Conservation (phyloP, 2,329 filamentous ascomycete genomes). For the Nemania serpens region DNA sequence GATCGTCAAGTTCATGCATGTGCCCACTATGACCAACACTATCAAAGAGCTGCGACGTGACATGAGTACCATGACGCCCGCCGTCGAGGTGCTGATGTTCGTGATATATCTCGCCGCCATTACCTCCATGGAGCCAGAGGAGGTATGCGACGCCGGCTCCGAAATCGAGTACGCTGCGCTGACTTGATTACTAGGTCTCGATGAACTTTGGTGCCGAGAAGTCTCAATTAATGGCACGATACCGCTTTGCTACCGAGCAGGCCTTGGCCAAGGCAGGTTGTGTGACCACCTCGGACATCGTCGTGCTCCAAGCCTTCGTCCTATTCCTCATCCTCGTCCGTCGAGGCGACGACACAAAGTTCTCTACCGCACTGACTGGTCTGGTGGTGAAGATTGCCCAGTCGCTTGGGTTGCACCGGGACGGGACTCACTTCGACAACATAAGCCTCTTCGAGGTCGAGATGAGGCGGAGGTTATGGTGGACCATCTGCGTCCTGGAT, state of each 20-base stretch:
- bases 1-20: constrained; percentile 71
- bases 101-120: constrained; percentile 64
- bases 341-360: constrained; percentile 55
- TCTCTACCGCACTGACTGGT: constrained; percentile 68
- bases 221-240: constrained; percentile 49
- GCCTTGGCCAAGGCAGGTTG: constrained; percentile 66
- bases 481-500: constrained; percentile 64
- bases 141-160: constrained; percentile 47
- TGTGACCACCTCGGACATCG: constrained; percentile 61
- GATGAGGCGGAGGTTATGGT: constrained; percentile 66
- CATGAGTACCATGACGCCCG: constrained; percentile 59
- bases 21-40: constrained; percentile 66
- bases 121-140: constrained; percentile 63
- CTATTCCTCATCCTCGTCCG: constrained; percentile 62
- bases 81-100: constrained; percentile 67
- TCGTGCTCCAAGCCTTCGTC: constrained; percentile 64
- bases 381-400: constrained; percentile 62
- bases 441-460: constrained; percentile 65
- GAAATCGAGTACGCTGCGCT: constrained; percentile 4
- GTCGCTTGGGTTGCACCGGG: constrained; percentile 61
- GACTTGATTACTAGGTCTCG: constrained; percentile 48
- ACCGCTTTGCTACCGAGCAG: constrained; percentile 61
- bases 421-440: constrained; percentile 56
- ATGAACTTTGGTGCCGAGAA: constrained; percentile 57
- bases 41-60: constrained; percentile 66